These are phyloP conservation scores for Toxoplasma gondii DNA, from an alignment of 169 alveolate genomes.

Conservation along the genomic window DNA sequence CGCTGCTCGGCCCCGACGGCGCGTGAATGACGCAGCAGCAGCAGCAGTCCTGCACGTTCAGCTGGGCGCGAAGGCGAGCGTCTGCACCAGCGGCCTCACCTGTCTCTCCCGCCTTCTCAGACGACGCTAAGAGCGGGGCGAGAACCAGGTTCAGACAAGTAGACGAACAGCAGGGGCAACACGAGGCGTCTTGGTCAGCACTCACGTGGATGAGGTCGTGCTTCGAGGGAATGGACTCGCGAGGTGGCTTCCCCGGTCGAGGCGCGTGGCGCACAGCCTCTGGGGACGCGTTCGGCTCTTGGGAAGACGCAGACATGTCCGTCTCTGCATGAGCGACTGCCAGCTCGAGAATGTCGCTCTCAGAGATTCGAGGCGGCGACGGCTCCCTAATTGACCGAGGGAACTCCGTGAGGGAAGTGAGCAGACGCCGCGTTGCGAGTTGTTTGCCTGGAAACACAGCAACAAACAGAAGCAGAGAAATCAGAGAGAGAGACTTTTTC, in stretches of 20 bases:
- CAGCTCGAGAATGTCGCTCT: neutral
- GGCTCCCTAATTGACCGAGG: neutral
- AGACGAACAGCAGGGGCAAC: neutral
- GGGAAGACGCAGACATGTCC: neutral
- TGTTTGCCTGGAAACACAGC: neutral
- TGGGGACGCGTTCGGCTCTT: neutral
- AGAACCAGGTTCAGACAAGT: neutral
- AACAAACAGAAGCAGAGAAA: neutral
- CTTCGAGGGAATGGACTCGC: neutral
- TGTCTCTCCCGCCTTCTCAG: neutral
- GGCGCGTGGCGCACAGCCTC: neutral
- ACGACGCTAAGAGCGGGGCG: constrained; percentile 23
- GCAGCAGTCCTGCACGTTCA: constrained; percentile 5
- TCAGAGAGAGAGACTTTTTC: too few species aligned
- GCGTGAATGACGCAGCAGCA: constrained; percentile 14
- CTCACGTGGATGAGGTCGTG: constrained; percentile 1
- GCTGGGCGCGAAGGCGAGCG: neutral
- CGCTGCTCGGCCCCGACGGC: constrained; percentile 35
- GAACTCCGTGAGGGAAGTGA: neutral
- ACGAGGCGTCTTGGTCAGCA: neutral
- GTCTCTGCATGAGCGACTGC: neutral
- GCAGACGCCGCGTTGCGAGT: neutral
- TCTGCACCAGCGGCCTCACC: neutral
- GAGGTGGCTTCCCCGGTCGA: neutral
- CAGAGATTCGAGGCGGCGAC: neutral